phyloP scores from a whole-genome alignment of 768 basidiomycete species.

The Hydnomerulius pinastri region DNA sequence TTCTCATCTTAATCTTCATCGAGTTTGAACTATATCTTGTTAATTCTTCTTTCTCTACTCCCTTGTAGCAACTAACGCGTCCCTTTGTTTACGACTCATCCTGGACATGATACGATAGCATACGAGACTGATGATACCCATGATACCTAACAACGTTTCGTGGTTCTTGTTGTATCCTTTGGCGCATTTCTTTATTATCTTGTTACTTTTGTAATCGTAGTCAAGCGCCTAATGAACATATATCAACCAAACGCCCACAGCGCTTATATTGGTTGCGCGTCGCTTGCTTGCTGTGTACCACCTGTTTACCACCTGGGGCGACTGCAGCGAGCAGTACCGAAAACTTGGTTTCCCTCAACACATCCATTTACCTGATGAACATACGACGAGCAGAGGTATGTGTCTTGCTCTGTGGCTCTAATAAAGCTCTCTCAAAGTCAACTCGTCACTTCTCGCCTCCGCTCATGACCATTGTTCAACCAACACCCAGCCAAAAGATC shows the following conservation, averaged over 20 bases:
- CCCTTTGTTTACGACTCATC: too few species aligned
- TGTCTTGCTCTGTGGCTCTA: background rate
- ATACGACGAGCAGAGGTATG: slow-evolving; percentile 32
- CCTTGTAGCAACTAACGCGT: too few species aligned
- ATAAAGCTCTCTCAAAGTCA: background rate
- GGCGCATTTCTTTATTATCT: too few species aligned
- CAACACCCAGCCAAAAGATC: slow-evolving; percentile 42
- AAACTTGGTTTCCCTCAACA: too few species aligned
- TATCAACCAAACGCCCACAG: background rate
- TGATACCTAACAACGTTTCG: too few species aligned
- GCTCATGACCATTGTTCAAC: background rate
- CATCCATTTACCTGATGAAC: slow-evolving; percentile 28
- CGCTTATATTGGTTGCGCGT: background rate
- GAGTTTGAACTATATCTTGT: background rate
- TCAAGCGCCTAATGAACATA: too few species aligned
- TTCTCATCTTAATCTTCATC: background rate
- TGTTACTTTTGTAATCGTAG: too few species aligned
- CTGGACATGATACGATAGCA: too few species aligned
- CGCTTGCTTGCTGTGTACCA: background rate
- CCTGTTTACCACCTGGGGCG: background rate
- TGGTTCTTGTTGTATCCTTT: too few species aligned
- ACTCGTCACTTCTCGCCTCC: background rate
- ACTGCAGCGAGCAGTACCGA: too few species aligned
- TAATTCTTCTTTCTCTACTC: too few species aligned
- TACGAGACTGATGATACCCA: too few species aligned